These are phyloP conservation scores for Hanseniaspora jakobsenii DNA, from an alignment of 805 yeast species.

Conservation along the genomic window DNA sequence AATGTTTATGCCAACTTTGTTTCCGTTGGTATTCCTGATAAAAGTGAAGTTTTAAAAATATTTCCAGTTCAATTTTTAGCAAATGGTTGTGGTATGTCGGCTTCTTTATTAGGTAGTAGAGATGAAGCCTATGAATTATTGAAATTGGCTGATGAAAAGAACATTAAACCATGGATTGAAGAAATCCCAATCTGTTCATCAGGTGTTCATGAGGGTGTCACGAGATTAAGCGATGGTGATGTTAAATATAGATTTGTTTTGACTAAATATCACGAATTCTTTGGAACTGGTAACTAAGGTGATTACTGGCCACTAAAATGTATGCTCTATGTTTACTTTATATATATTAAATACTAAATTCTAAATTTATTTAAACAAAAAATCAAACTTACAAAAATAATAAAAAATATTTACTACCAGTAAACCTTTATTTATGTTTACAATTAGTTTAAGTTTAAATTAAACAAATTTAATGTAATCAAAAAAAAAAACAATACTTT, in stretches of 20 bases:
- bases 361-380: too few species aligned
- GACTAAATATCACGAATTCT: slow-evolving; percentile 37
- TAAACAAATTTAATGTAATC: neutral
- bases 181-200: slow-evolving; percentile 41
- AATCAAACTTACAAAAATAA: too few species aligned
- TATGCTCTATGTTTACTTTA: too few species aligned
- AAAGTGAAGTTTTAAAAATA: slow-evolving; percentile 30
- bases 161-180: slow-evolving; percentile 54
- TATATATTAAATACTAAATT: too few species aligned
- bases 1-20: slow-evolving; percentile 49
- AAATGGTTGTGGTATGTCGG: slow-evolving; percentile 41
- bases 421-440: too few species aligned
- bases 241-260: slow-evolving; percentile 55
- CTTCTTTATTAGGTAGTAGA: slow-evolving; percentile 52
- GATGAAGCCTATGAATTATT: slow-evolving; percentile 56
- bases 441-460: too few species aligned
- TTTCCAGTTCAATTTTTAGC: slow-evolving; percentile 42
- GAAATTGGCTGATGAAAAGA: slow-evolving; percentile 47
- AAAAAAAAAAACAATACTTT: neutral
- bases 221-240: slow-evolving; percentile 42
- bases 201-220: slow-evolving; percentile 44
- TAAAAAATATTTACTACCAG: too few species aligned
- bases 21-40: slow-evolving; percentile 57
- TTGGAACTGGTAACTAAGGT: slow-evolving; percentile 26
- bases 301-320: too few species aligned